These are phyloP conservation scores for Tillandsia leiboldiana DNA, from an alignment of 176 grass and related monocot genomes.

Conservation along the genomic window DNA sequence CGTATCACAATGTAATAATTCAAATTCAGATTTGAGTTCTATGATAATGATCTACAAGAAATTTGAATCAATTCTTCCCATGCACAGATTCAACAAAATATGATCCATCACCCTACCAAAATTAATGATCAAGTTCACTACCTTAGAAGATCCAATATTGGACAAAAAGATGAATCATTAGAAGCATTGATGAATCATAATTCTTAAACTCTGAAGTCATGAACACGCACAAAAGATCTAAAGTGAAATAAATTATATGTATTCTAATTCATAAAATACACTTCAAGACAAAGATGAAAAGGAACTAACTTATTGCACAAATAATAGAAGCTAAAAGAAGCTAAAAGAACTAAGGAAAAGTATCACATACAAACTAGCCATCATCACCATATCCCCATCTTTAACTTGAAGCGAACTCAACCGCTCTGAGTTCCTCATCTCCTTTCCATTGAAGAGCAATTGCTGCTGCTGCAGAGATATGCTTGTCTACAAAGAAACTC, in stretches of 20 bases:
- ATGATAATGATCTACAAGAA: too few species aligned
- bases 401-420: conserved; percentile 48
- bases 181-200: too few species aligned
- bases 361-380: conserved; percentile 35
- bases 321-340: neutral
- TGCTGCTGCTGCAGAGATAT: conserved; percentile 54
- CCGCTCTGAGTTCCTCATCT: conserved; percentile 61
- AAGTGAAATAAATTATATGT: neutral
- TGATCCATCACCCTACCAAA: too few species aligned
- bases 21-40: too few species aligned
- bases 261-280: neutral
- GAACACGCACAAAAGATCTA: neutral
- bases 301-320: neutral
- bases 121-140: too few species aligned
- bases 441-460: conserved; percentile 83
- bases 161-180: too few species aligned
- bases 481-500: conserved; percentile 37
- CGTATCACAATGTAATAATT: too few species aligned
- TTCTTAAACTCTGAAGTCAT: too few species aligned
- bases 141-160: too few species aligned
- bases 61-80: too few species aligned
- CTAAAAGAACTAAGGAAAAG: neutral
- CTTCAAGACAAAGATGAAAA: conserved; percentile 5
- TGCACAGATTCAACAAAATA: too few species aligned
- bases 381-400: conserved; percentile 81